phyloP scores from a whole-genome alignment of 371 early-diverging fungal species.

The Rhizopus arrhizus region DNA sequence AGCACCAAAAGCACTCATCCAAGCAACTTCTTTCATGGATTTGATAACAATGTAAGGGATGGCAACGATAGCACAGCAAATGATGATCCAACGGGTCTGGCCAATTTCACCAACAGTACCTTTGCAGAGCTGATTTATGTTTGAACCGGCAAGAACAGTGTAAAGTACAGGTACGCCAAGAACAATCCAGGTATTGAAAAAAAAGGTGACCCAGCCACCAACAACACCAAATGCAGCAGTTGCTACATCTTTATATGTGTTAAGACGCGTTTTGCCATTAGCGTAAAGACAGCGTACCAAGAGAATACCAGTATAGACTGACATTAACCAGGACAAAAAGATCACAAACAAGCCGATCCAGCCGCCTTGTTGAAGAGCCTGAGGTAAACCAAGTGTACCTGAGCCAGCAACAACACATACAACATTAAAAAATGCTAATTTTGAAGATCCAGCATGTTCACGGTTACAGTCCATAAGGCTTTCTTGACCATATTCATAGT shows the following conservation, averaged over 20 bases:
- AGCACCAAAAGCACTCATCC: slow-evolving; percentile 65
- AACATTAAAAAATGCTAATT: slow-evolving; percentile 42
- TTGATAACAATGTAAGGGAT: slow-evolving; percentile 61
- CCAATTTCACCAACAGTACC: slow-evolving; percentile 46
- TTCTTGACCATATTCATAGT: slow-evolving; percentile 20
- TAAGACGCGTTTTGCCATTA: slow-evolving; percentile 45
- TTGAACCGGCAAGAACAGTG: slow-evolving; percentile 56
- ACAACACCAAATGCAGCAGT: slow-evolving; percentile 40
- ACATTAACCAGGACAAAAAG: slow-evolving; percentile 73
- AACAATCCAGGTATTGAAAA: slow-evolving; percentile 63
- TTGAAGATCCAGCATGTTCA: slow-evolving; percentile 28
- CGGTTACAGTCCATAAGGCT: slow-evolving; percentile 23
- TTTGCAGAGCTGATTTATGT: slow-evolving; percentile 44
- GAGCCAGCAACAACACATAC: slow-evolving; percentile 81
- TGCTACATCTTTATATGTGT: slow-evolving; percentile 44
- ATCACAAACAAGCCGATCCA: slow-evolving; percentile 80
- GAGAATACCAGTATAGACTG: slow-evolving; percentile 55
- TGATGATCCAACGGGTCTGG: slow-evolving; percentile 60
- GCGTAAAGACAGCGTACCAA: slow-evolving; percentile 39
- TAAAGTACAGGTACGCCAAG: slow-evolving; percentile 59
- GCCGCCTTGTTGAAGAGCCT: slow-evolving; percentile 78
- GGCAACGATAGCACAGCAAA: slow-evolving; percentile 58
- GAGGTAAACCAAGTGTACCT: slow-evolving; percentile 83
- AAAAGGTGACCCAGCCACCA: slow-evolving; percentile 48
- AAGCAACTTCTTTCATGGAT: slow-evolving; percentile 63